Conservation (phyloP, 495 filamentous ascomycete species). For the Baudoinia panamericana region DNA sequence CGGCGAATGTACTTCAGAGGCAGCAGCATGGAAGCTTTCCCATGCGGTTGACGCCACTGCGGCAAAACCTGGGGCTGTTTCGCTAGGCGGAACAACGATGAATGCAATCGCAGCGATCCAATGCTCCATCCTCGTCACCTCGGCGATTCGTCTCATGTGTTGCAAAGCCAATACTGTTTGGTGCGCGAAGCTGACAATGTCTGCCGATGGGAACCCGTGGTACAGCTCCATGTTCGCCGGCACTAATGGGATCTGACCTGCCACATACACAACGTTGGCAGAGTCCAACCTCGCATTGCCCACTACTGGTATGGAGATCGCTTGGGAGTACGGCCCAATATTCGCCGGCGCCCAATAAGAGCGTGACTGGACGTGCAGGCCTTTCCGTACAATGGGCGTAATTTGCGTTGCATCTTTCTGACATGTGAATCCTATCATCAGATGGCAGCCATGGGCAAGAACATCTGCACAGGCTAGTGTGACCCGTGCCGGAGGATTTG, state of each 20-base stretch:
- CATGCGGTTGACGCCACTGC: conserved; percentile 25
- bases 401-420: neutral
- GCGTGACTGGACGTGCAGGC: conserved; percentile 80
- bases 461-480: conserved; percentile 62
- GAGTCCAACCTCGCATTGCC: conserved; percentile 10
- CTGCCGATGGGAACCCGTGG: neutral
- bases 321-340: conserved; percentile 94
- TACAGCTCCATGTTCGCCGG: conserved; percentile 65
- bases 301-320: conserved; percentile 39
- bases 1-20: conserved; percentile 18
- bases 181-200: conserved; percentile 12
- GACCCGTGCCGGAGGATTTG: conserved; percentile 74
- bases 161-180: conserved; percentile 61
- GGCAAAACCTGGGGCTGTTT: conserved; percentile 27
- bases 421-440: conserved; percentile 44
- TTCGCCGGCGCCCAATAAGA: conserved; percentile 98
- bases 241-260: conserved; percentile 83
- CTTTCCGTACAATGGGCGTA: conserved; percentile 24
- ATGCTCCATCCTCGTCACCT: conserved; percentile 55
- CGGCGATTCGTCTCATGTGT: conserved; percentile 78
- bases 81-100: conserved; percentile 32
- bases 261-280: conserved; percentile 45
- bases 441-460: conserved; percentile 42
- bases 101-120: conserved; percentile 65
- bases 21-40: conserved; percentile 36